Conservation (phyloP, 805 yeast species). For the Teunomyces tritomae region DNA sequence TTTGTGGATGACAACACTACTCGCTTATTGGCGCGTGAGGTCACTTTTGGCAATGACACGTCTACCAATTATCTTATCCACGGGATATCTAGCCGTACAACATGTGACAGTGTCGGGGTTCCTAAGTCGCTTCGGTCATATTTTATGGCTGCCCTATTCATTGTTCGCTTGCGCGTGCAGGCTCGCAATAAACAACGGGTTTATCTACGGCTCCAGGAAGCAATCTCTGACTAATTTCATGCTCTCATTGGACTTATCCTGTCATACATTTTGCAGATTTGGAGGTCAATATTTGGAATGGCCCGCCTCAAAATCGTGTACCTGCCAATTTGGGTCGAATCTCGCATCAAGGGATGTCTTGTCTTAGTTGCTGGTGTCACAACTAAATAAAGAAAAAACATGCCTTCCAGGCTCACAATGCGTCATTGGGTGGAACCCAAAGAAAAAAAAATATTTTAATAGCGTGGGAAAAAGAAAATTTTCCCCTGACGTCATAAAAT, state of each 20-base stretch:
- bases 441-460: neutral
- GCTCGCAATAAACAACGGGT: constrained; percentile 1
- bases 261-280: neutral
- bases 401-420: neutral
- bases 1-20: neutral
- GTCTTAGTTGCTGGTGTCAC: neutral
- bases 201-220: neutral
- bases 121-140: constrained; percentile 10
- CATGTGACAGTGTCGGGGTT: neutral
- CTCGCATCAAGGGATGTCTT: neutral
- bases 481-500: constrained; percentile 1
- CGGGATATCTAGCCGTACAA: neutral
- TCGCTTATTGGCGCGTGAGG: neutral
- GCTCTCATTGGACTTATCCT: neutral
- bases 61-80: constrained; percentile 5
- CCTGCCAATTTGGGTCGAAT: neutral
- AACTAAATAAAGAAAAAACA: neutral
- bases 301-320: neutral
- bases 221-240: neutral
- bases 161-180: constrained; percentile 8
- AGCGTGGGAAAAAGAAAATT: neutral
- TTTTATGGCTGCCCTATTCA: constrained; percentile 13
- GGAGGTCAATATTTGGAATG: neutral
- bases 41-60: neutral
- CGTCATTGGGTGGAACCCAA: neutral